These are phyloP conservation scores for Xerocomus spinulosus DNA, from an alignment of 768 basidiomycete genomes.

Conservation along the genomic window DNA sequence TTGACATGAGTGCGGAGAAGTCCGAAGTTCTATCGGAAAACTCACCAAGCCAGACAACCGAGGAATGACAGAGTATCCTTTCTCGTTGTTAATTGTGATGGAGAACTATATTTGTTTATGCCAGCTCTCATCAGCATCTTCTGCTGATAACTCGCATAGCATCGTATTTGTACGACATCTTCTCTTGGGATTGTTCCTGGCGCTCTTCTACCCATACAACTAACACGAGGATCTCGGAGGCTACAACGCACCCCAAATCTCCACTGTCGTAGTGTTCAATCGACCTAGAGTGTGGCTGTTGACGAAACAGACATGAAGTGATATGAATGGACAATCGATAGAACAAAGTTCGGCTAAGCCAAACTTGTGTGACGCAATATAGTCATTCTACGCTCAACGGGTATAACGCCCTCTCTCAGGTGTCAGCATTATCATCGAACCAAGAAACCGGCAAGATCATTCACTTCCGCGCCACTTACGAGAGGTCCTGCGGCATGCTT, in stretches of 20 bases:
- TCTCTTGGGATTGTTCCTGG: conserved; percentile 21
- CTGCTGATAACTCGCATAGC: conserved; percentile 5
- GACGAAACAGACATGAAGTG: background rate
- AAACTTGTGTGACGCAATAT: conserved; percentile 24
- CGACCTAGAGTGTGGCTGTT: conserved; percentile 1
- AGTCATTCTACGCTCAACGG: conserved; percentile 16
- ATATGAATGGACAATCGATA: conserved; percentile 5
- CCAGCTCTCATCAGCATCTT: conserved; percentile 18
- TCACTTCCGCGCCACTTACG: conserved; percentile 33
- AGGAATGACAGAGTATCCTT: conserved; percentile 19
- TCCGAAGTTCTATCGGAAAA: background rate
- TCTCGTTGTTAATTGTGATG: conserved; percentile 32
- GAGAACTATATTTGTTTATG: conserved; percentile 26
- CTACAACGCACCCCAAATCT: background rate
- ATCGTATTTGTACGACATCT: conserved; percentile 28
- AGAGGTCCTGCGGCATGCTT: conserved; percentile 21
- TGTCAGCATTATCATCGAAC: conserved; percentile 12
- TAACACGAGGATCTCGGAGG: background rate
- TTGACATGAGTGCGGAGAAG: conserved; percentile 9
- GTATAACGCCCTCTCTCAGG: conserved; percentile 13
- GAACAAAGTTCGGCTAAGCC: conserved; percentile 13
- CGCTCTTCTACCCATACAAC: conserved; percentile 1
- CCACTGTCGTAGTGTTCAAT: conserved; percentile 2
- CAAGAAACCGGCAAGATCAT: conserved; percentile 17
- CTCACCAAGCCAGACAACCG: conserved; percentile 13